Evolutionary conservation across 352 stramenopile species (phyloP), one percentile per base, ranked within the genome.

Genomic region (Globisporangium nunn): DNA sequence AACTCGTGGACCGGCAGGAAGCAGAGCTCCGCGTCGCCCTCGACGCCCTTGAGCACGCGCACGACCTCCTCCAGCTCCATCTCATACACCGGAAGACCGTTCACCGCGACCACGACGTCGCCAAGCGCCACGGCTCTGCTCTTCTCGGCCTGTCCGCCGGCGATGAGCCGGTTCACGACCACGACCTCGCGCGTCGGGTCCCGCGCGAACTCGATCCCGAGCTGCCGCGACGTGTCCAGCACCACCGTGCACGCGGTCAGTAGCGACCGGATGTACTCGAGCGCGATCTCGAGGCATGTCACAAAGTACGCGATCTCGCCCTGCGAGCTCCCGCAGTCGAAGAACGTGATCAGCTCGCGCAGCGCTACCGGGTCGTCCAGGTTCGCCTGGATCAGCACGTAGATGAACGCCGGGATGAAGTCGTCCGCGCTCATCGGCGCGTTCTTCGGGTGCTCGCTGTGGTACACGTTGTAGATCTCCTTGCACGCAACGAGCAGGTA

Each of bases 381-480:
- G 12, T 66, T 62, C 28, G 82, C 81, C 63, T 93, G 82, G 51
- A 95, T 84, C 1, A 95, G 67, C 55, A 93, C 81, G 70, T 85
- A 95, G 53, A 95, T 95, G 65, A 95, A 95, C 3, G 78, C 83
- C 8, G 85, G 85, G 35, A 95, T 93, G 43, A 95, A 95, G 12
- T 88, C 81, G 58, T 95, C 85, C 17, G 82, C 85, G 43, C 71
- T 92, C 82, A 95, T 93, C 23, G 83, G 81, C n/a, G 78, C 46
- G 43, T 88, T 82, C 2, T 54, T 72, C 2, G 79, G 77, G 41
- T 93, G 82, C 54, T 95, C 85, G 0, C 58, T 64, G 57, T 91
- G 78, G 37, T 81, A 91, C 10, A 90, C 66, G 6, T 57, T 70
- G 62, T 95, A 95, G 55, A 95, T 95, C 58, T 91, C 80, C 57